Evolutionary conservation across 2,329 filamentous ascomycete species (phyloP), one percentile per base, ranked within the genome.

Genomic region (Diaporthe ampelina): DNA sequence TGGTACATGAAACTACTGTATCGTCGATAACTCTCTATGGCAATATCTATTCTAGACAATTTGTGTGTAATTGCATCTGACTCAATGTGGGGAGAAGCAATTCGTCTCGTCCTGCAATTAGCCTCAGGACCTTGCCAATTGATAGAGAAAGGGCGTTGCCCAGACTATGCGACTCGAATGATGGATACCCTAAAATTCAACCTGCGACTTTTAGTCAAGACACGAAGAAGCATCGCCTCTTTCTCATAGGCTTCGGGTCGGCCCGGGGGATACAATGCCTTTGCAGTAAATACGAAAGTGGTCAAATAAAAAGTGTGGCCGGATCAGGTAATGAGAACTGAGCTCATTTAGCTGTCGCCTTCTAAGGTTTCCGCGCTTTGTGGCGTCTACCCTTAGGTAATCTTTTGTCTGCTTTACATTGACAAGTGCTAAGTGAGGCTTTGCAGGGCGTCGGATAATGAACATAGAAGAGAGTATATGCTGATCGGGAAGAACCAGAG

Each of bases 401-500:
- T 1, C 7, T 10, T 21, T 26, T 61, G 13, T 26, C 35, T 61
- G 5, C 8, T 43, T 26, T 3, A 17, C n/a, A 15, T 5, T 1
- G n/a, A 1, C 0, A 43, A 24, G 13, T 17, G 24, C 3, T 26
- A 0, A 19, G 2, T 1, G 13, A n/a, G 8, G 11, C 35, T 8
- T 1, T 61, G 37, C 10, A 26, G 37, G 17, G 35, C 13, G 26
- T 19, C 37, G 11, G 8, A 17, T 1, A 19, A 43, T 4, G 11
- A 19, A 26, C n/a, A 43, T 26, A 19, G 37, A 11, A 15, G 6
- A 26, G 35, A 61, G 19, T 1, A 29, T 21, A 1, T 7, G 2
- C 3, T n/a, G 48, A 10, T 52, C 10, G 4, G n/a, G n/a, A 26
- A 52, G 10, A 11, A 7, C 4, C 24, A 43, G 8, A 19, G 7